Evolutionary conservation across 257 asterid species (phyloP).

Genomic region (Nicotiana knightiana): DNA sequence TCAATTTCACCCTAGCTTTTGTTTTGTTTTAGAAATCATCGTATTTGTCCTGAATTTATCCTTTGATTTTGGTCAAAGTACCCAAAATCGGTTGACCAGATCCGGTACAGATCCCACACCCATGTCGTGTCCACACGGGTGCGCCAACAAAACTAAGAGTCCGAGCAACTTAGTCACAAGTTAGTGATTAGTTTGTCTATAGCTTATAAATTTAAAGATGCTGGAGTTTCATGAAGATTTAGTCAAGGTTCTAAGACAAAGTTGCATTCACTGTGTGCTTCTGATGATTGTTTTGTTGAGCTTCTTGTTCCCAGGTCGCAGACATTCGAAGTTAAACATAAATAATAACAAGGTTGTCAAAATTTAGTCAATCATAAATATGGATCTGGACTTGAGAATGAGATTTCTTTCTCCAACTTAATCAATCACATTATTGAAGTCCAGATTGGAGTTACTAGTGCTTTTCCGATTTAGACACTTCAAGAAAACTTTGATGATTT

Average conservation of each 20-base stretch:
- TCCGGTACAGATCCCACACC: too few relatives aligned
- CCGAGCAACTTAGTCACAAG: not conserved
- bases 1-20: too few relatives aligned
- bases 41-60: too few relatives aligned
- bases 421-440: not conserved
- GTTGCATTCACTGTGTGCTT: not conserved
- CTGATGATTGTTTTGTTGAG: not conserved
- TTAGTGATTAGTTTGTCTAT: not conserved
- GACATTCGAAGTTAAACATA: not conserved
- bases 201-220: not conserved
- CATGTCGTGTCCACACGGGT: too few relatives aligned
- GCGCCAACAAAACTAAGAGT: too few relatives aligned
- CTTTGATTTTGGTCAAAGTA: too few relatives aligned
- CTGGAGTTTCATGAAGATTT: not conserved
- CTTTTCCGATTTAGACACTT: not conserved
- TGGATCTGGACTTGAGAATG: not conserved
- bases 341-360: not conserved
- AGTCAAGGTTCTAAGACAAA: not conserved
- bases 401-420: not conserved
- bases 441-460: not conserved
- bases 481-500: not conserved
- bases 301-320: not conserved
- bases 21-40: too few relatives aligned
- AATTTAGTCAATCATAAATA: not conserved
- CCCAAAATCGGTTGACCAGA: too few relatives aligned